Percentiles rank a stretch among this genome's conserved stretches.
Conservation (phyloP, 2,329 filamentous ascomycete species). For the Fusarium cyanostomum region DNA sequence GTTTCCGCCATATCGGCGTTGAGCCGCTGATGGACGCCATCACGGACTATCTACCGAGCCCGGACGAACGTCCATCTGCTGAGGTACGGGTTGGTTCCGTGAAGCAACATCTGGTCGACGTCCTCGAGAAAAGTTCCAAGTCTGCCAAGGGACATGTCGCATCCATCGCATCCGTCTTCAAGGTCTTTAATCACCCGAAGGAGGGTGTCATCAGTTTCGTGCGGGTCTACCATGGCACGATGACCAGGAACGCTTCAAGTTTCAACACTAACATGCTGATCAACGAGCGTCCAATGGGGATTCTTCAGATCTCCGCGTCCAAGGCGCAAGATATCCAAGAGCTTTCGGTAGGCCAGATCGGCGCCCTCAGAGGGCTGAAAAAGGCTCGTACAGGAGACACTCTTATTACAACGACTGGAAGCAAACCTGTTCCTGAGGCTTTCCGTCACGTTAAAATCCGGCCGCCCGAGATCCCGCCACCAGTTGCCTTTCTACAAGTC, state of each 20-base stretch:
- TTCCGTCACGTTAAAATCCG: conserved; percentile 82
- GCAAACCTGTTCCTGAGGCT: conserved; percentile 70
- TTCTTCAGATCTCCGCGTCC: conserved; percentile 89
- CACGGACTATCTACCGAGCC: conserved; percentile 85
- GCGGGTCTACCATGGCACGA: conserved; percentile 85
- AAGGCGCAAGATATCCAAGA: conserved; percentile 85
- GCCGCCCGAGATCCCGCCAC: conserved; percentile 88
- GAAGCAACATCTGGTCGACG: conserved; percentile 46
- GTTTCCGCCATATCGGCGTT: conserved; percentile 92
- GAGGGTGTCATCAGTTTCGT: conserved; percentile 92
- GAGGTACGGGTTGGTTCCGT: conserved; percentile 76
- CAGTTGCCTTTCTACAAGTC: conserved; percentile 95
- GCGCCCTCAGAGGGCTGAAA: conserved; percentile 90
- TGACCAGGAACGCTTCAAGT: conserved; percentile 77
- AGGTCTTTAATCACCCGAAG: conserved; percentile 88
- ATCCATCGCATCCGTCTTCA: conserved; percentile 80
- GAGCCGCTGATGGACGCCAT: conserved; percentile 91
- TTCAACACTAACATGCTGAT: conserved; percentile 88
- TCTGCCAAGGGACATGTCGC: conserved; percentile 50
- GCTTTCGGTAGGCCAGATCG: conserved; percentile 88
- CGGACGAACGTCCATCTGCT: conserved; percentile 80
- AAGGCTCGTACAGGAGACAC: conserved; percentile 95
- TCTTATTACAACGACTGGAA: conserved; percentile 74
- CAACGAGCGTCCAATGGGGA: conserved; percentile 81
- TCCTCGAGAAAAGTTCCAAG: conserved; percentile 54